Conservation (phyloP, 345 rosid genomes). For the Cardamine chenopodiifolia region DNA sequence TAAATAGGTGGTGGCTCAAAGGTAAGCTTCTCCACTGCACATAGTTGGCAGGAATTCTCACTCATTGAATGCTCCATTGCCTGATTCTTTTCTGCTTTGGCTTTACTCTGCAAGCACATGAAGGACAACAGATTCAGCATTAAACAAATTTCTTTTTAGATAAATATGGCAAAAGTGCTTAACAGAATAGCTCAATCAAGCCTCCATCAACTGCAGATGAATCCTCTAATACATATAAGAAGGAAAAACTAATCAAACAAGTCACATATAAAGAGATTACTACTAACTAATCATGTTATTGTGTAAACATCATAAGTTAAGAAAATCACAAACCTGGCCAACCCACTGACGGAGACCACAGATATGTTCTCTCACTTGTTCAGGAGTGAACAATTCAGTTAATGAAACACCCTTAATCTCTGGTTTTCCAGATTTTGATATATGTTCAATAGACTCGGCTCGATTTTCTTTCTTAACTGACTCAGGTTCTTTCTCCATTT, state of each 20-base stretch:
- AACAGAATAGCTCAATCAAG: slow-evolving; percentile 11
- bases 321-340: slow-evolving; percentile 74
- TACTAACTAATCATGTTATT: background rate
- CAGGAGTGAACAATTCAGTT: slow-evolving; percentile 96
- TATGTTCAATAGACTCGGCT: slow-evolving; percentile 55
- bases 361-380: slow-evolving; percentile 94
- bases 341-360: slow-evolving; percentile 97
- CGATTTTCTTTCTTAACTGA: slow-evolving; percentile 60
- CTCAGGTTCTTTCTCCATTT: slow-evolving; percentile 63
- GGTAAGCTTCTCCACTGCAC: slow-evolving; percentile 99
- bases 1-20: slow-evolving; percentile 99
- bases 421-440: slow-evolving; percentile 90
- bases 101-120: slow-evolving; percentile 73
- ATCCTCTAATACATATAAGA: slow-evolving; percentile 10
- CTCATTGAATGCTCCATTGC: slow-evolving; percentile 99
- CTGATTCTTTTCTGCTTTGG: slow-evolving; percentile 97
- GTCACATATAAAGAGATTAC: background rate
- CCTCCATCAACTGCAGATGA: slow-evolving; percentile 5
- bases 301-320: slow-evolving; percentile 10
- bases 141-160: background rate
- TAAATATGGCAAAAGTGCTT: background rate
- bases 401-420: slow-evolving; percentile 96
- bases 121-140: slow-evolving; percentile 4
- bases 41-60: slow-evolving; percentile 98
- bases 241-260: slow-evolving; percentile 13